phyloP scores from a whole-genome alignment of 257 asterid species.

The Gardenia jasminoides region DNA sequence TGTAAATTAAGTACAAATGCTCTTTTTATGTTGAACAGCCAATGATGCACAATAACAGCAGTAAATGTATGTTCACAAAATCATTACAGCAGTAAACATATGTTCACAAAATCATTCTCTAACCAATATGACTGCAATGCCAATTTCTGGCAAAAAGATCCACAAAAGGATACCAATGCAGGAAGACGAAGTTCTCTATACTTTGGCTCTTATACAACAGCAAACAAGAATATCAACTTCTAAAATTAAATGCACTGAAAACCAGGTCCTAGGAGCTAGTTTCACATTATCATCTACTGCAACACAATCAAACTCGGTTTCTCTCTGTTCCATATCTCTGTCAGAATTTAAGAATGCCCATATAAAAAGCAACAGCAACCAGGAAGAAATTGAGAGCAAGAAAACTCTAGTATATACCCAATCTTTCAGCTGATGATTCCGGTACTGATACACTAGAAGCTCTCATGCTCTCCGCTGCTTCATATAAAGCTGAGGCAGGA shows the following conservation, averaged over 20 bases:
- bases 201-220: too few relatives aligned
- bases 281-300: background rate
- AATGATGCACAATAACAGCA: background rate
- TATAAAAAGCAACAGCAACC: background rate
- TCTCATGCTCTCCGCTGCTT: slow-evolving; percentile 44
- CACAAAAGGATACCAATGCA: background rate
- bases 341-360: background rate
- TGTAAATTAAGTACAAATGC: background rate
- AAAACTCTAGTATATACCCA: slow-evolving; percentile 28
- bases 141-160: background rate
- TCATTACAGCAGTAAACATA: background rate
- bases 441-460: slow-evolving; percentile 35
- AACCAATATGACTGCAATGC: background rate
- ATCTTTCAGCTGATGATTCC: slow-evolving; percentile 43
- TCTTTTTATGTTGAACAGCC: background rate
- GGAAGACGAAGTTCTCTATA: background rate
- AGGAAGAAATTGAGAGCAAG: background rate
- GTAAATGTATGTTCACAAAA: background rate
- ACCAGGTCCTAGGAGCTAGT: background rate
- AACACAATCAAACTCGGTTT: background rate
- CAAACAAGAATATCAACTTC: background rate
- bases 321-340: background rate
- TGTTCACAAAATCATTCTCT: background rate
- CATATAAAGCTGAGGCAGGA: slow-evolving; percentile 72
- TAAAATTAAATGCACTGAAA: background rate